Evolutionary conservation across 345 rosid species (phyloP).

Genomic region (Acer negundo): DNA sequence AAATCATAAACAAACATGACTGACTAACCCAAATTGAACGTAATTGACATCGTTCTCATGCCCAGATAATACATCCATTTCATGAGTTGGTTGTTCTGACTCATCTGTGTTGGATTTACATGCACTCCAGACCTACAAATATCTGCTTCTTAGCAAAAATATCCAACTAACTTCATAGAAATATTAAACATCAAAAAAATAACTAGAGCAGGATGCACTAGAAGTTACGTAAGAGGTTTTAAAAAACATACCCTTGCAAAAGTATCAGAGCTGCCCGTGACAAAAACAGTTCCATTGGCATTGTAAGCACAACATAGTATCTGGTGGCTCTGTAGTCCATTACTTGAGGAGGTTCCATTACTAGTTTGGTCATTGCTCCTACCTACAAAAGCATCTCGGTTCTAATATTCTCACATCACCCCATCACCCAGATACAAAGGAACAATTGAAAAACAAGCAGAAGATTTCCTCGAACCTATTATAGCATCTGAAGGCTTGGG

Average conservation of each 20-base stretch:
- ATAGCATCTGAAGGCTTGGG: constrained; percentile 73
- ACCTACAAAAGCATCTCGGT: constrained; percentile 47
- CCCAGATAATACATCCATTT: constrained; percentile 87
- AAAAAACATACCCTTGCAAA: constrained; percentile 82
- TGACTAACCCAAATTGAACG: constrained; percentile 85
- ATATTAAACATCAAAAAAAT: constrained; percentile 22
- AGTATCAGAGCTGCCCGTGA: constrained; percentile 98
- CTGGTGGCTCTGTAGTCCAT: constrained; percentile 63
- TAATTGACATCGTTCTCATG: constrained; percentile 98
- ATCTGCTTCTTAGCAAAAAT: constrained; percentile 22
- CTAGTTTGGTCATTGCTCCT: constrained; percentile 51
- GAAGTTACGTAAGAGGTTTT: constrained; percentile 24
- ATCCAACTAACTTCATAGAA: constrained; percentile 24
- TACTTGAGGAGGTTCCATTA: constrained; percentile 60
- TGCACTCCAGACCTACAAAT: constrained; percentile 95
- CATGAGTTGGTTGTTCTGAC: constrained; percentile 79
- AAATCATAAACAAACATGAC: constrained; percentile 9
- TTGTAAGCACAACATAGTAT: constrained; percentile 94
- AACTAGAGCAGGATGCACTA: constrained; percentile 13
- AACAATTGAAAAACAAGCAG: constrained; percentile 16
- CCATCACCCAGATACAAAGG: constrained; percentile 12
- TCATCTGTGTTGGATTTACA: constrained; percentile 63
- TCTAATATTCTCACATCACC: constrained; percentile 20
- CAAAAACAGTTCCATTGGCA: constrained; percentile 97
- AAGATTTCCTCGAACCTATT: constrained; percentile 56